Conservation (phyloP, 2,329 filamentous ascomycete genomes). For the Lomentospora prolificans region DNA sequence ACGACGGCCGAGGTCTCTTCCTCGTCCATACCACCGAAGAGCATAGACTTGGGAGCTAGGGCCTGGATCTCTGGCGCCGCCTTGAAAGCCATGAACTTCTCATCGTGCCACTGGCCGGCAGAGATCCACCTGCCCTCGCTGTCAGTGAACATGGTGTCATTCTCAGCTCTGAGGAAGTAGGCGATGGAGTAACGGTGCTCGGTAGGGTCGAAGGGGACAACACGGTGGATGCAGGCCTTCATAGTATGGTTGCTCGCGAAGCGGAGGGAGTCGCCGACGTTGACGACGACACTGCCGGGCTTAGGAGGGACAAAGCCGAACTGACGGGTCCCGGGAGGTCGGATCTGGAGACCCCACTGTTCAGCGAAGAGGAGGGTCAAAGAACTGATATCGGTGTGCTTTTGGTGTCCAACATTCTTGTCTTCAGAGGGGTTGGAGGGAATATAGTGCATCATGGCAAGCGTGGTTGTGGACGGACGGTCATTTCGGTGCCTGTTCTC, state of each 20-base stretch:
- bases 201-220: constrained; percentile 39
- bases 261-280: constrained; percentile 49
- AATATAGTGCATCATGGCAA: constrained; percentile 47
- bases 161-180: constrained; percentile 47
- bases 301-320: constrained; percentile 45
- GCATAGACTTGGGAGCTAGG: constrained; percentile 36
- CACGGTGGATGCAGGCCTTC: constrained; percentile 47
- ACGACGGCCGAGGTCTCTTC: constrained; percentile 14
- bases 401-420: constrained; percentile 40
- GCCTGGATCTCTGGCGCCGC: constrained; percentile 33
- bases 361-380: constrained; percentile 45
- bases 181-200: constrained; percentile 50
- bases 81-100: constrained; percentile 43
- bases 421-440: constrained; percentile 30
- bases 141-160: constrained; percentile 46
- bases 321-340: constrained; percentile 32
- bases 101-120: constrained; percentile 43
- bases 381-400: constrained; percentile 47
- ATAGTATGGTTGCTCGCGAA: constrained; percentile 43
- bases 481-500: constrained; percentile 43
- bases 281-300: constrained; percentile 41
- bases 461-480: constrained; percentile 35
- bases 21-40: constrained; percentile 40
- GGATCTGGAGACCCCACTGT: constrained; percentile 48
- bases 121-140: constrained; percentile 43